Percentiles rank a stretch among this genome's conserved stretches.
phyloP scores from a whole-genome alignment of 148 eudicot genomes.

The Rhododendron mucronatum region DNA sequence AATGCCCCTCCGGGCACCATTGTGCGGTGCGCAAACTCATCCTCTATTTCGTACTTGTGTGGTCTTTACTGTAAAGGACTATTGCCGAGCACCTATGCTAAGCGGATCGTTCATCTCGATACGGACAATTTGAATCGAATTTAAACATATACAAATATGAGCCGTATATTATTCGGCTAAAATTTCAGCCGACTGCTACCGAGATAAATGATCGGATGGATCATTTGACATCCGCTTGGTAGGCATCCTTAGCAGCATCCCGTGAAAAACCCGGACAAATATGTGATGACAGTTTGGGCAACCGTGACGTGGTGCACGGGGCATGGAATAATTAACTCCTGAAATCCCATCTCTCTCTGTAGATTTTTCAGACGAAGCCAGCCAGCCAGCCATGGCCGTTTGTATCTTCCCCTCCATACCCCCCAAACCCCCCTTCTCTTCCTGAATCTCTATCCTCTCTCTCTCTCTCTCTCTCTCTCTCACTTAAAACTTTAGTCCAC shows the following conservation, averaged over 20 bases:
- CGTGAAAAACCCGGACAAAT: too few relatives aligned
- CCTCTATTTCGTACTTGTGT: too few relatives aligned
- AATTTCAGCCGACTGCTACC: too few relatives aligned
- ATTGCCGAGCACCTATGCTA: accelerated
- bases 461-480: not conserved
- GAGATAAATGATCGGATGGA: too few relatives aligned
- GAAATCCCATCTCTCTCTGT: not conserved
- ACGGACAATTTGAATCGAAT: accelerated
- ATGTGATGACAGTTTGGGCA: too few relatives aligned
- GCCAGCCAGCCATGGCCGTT: slow-evolving; percentile 12
- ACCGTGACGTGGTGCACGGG: not conserved
- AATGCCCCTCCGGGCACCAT: too few relatives aligned
- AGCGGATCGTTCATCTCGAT: too few relatives aligned
- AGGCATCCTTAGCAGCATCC: too few relatives aligned
- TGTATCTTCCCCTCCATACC: slow-evolving; percentile 15
- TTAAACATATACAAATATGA: accelerated
- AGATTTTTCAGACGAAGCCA: not conserved
- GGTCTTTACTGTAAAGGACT: too few relatives aligned
- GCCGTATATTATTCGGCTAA: accelerated
- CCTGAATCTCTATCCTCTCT: not conserved
- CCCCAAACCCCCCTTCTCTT: slow-evolving; percentile 20
- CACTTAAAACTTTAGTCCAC: not conserved
- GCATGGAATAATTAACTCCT: not conserved
- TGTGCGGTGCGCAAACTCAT: too few relatives aligned
- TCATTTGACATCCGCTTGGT: too few relatives aligned